Conservation (phyloP, 2,329 filamentous ascomycete genomes). For the Chaetomiaceae sp. region DNA sequence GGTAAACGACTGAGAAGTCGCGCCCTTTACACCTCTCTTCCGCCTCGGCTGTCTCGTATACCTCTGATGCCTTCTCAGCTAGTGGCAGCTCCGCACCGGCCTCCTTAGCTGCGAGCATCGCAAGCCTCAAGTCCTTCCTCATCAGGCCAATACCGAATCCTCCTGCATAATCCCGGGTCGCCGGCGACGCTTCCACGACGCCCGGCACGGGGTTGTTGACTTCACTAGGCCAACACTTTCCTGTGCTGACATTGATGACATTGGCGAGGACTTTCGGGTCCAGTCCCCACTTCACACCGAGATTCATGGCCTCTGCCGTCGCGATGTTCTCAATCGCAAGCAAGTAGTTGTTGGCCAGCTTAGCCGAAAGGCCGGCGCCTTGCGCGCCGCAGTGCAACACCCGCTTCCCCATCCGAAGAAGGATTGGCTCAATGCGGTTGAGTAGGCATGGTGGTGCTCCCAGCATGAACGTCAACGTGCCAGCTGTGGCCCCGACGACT, state of each 20-base stretch:
- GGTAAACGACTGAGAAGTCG: conserved; percentile 80
- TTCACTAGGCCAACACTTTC: conserved; percentile 93
- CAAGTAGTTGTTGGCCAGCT: conserved; percentile 96
- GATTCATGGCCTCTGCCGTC: conserved; percentile 62
- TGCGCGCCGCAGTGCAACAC: conserved; percentile 82
- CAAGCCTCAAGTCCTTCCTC: conserved; percentile 73
- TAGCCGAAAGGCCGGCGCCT: conserved; percentile 81
- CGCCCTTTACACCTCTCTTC: conserved; percentile 60
- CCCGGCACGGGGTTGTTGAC: conserved; percentile 92
- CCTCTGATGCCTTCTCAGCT: conserved; percentile 55
- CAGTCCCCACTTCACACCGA: conserved; percentile 58
- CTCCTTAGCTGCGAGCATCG: conserved; percentile 66
- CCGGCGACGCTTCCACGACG: conserved; percentile 71
- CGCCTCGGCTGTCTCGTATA: conserved; percentile 64
- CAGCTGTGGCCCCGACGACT: conserved; percentile 83
- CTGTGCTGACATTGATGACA: conserved; percentile 90
- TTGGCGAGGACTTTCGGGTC: conserved; percentile 65
- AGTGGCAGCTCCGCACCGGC: conserved; percentile 63
- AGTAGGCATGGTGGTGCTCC: conserved; percentile 62
- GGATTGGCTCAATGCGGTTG: conserved; percentile 60
- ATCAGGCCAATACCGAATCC: conserved; percentile 75
- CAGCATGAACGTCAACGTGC: conserved; percentile 93
- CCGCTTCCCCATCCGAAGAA: conserved; percentile 79
- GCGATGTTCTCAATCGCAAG: conserved; percentile 87
- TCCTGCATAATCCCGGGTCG: conserved; percentile 69